Conservation (phyloP, 331 rosid species). For the Spiraea crenata region DNA sequence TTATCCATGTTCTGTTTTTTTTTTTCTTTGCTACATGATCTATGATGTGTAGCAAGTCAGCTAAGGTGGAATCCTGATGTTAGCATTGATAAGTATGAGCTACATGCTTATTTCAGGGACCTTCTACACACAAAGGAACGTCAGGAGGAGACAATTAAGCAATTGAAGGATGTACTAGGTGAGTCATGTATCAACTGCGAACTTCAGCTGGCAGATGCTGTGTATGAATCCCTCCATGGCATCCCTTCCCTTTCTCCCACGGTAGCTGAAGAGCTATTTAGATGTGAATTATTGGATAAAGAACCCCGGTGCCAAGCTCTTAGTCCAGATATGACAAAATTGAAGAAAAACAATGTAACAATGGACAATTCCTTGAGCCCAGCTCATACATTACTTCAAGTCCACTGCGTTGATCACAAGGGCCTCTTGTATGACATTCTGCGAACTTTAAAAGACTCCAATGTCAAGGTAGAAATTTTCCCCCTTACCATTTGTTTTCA, state of each 20-base stretch:
- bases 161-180: constrained; percentile 46
- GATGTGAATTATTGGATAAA: constrained; percentile 44
- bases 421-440: constrained; percentile 70
- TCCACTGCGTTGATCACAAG: constrained; percentile 67
- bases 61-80: constrained; percentile 1
- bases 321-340: constrained; percentile 60
- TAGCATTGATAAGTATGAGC: neutral
- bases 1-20: neutral
- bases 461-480: constrained; percentile 49
- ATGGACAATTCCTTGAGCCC: constrained; percentile 75
- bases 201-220: constrained; percentile 60
- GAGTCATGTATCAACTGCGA: constrained; percentile 70
- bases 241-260: constrained; percentile 51
- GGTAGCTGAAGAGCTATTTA: constrained; percentile 59
- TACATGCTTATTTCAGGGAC: constrained; percentile 43
- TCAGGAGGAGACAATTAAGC: constrained; percentile 51
- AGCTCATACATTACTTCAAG: constrained; percentile 69
- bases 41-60: neutral
- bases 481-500: neutral
- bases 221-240: constrained; percentile 50
- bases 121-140: constrained; percentile 65
- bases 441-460: constrained; percentile 77
- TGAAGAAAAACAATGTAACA: constrained; percentile 51
- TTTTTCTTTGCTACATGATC: neutral
- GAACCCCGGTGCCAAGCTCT: constrained; percentile 59